Evolutionary conservation across 2,329 filamentous ascomycete species (phyloP).

Genomic region (Fragosphaeria purpurea): DNA sequence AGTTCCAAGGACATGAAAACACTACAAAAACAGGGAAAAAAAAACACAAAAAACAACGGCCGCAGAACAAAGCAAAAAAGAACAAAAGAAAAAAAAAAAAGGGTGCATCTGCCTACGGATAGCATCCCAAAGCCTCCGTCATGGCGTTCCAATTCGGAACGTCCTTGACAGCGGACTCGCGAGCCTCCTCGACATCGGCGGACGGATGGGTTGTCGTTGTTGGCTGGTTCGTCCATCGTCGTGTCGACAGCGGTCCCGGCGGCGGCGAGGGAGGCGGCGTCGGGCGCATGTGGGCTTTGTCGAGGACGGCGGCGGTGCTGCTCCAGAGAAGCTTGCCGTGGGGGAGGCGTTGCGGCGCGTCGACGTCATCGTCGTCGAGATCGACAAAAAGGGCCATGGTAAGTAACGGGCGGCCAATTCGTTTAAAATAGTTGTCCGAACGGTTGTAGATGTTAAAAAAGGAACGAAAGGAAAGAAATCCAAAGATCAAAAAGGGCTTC

Average conservation of each 20-base stretch:
- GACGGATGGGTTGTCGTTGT: background rate
- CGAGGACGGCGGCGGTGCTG: conserved; percentile 7
- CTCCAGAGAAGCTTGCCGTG: conserved; percentile 16
- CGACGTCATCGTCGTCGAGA: conserved; percentile 21
- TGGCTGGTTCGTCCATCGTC: background rate
- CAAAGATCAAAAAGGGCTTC: too few relatives aligned
- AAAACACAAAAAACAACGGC: background rate
- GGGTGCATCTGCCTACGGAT: conserved; percentile 48
- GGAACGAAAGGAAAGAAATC: too few relatives aligned
- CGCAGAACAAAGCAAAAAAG: background rate
- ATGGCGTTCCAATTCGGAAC: conserved; percentile 49
- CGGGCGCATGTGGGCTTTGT: conserved; percentile 3
- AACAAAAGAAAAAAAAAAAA: conserved; percentile 9
- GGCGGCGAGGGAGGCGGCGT: conserved; percentile 7
- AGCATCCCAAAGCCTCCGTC: conserved; percentile 54
- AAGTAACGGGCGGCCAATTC: too few relatives aligned
- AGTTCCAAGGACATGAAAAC: background rate
- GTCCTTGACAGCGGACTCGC: conserved; percentile 19
- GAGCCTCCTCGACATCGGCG: conserved; percentile 13
- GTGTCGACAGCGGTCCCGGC: conserved; percentile 1
- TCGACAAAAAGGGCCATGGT: conserved; percentile 25
- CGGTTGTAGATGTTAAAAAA: too few relatives aligned
- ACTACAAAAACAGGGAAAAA: background rate
- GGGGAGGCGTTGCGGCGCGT: conserved; percentile 16
- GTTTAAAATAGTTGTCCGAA: too few relatives aligned